phyloP scores from a whole-genome alignment of 331 rosid species.

The Dryas integrifolia region DNA sequence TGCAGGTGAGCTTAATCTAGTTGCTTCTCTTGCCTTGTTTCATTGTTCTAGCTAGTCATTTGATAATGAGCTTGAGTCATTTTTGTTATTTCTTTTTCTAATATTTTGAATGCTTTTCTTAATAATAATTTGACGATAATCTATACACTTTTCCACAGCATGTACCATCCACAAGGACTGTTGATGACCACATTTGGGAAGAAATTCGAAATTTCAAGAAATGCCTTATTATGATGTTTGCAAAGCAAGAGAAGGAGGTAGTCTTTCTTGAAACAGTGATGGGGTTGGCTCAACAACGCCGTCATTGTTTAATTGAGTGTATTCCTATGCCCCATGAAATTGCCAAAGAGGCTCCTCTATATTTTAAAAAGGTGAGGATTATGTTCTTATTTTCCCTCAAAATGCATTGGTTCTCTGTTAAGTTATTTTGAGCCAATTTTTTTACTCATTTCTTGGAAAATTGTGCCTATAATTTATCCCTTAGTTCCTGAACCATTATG shows the following conservation, averaged over 20 bases:
- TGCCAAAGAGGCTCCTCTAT: slow-evolving; percentile 82
- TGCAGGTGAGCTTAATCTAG: slow-evolving; percentile 55
- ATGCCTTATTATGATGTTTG: slow-evolving; percentile 91
- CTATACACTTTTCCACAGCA: slow-evolving; percentile 50
- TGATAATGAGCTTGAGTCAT: background rate
- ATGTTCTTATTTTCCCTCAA: background rate
- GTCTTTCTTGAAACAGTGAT: slow-evolving; percentile 87
- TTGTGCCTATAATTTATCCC: background rate
- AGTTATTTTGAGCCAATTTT: slow-evolving; percentile 5
- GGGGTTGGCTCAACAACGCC: slow-evolving; percentile 71
- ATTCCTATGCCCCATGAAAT: slow-evolving; percentile 72
- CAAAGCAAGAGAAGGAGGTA: slow-evolving; percentile 74
- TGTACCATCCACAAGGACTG: slow-evolving; percentile 71
- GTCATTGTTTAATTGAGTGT: slow-evolving; percentile 79
- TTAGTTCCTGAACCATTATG: background rate
- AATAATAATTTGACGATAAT: slow-evolving; percentile 3
- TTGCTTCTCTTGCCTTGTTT: background rate
- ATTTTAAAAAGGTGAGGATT: slow-evolving; percentile 68
- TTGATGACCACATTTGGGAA: slow-evolving; percentile 70
- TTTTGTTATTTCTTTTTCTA: background rate
- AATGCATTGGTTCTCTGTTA: slow-evolving; percentile 1
- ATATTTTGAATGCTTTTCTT: slow-evolving; percentile 21
- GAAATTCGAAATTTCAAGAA: slow-evolving; percentile 92
- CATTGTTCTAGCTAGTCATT: background rate
- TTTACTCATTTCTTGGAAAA: background rate